A percentile compares a stretch with the other conserved stretches of the same genome.
phyloP scores from a whole-genome alignment of 495 filamentous ascomycete species.

The Tuber magnatum region DNA sequence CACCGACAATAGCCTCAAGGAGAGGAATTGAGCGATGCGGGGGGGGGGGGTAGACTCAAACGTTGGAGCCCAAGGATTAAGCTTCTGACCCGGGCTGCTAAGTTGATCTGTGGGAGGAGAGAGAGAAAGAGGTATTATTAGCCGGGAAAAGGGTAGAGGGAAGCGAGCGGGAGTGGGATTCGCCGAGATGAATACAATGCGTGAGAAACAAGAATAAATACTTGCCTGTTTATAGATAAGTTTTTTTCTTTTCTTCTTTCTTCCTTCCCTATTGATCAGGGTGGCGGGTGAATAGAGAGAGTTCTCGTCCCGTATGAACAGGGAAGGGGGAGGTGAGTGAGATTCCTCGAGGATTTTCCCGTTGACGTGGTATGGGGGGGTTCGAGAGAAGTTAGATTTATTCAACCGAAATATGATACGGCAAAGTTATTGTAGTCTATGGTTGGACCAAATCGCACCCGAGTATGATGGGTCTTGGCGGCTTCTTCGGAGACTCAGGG shows the following conservation, averaged over 20 bases:
- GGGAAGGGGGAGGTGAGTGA: neutral
- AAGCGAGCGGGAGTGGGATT: neutral
- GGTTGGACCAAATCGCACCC: neutral
- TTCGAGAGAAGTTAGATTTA: neutral
- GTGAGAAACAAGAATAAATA: neutral
- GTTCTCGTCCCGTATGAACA: neutral
- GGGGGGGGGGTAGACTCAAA: neutral
- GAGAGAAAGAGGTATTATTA: neutral
- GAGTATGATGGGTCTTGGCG: neutral
- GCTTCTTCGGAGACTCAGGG: neutral
- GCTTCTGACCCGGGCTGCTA: neutral
- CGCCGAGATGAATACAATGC: neutral
- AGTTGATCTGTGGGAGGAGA: neutral
- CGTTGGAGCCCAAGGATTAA: neutral
- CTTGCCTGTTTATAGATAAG: neutral
- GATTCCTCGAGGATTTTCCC: neutral
- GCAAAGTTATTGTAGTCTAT: no score
- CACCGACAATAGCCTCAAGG: neutral
- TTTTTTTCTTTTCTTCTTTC: neutral
- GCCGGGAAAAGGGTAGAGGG: neutral
- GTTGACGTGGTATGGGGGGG: neutral
- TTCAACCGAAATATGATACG: neutral
- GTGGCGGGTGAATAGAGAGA: neutral
- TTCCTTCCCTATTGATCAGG: neutral
- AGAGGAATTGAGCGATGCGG: neutral